Evolutionary conservation across 371 early-diverging fungal species (phyloP).

Genomic region (Lichtheimia ornata): DNA sequence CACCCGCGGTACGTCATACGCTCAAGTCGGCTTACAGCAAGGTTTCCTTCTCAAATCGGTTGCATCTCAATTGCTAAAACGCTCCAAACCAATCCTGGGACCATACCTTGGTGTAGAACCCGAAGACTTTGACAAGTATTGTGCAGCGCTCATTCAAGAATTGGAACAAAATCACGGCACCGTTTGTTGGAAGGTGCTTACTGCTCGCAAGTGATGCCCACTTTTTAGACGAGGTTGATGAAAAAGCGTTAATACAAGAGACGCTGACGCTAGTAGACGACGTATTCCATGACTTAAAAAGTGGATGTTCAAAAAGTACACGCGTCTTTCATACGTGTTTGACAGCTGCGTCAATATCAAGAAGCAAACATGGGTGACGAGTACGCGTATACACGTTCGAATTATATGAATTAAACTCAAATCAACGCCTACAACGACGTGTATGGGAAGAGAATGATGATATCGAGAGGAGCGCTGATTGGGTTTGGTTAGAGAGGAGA

Average conservation of each 20-base stretch:
- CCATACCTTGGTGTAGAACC: conserved; percentile 17
- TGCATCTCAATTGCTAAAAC: conserved; percentile 30
- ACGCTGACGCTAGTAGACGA: too few species aligned
- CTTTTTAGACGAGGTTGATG: too few species aligned
- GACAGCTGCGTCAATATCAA: not conserved
- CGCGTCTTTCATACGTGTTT: not conserved
- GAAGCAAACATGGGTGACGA: too few species aligned
- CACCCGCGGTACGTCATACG: too few species aligned
- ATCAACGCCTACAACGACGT: too few species aligned
- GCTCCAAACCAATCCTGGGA: conserved; percentile 40
- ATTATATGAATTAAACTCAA: too few species aligned
- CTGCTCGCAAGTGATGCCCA: conserved; percentile 15
- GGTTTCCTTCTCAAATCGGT: conserved; percentile 46
- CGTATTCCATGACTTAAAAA: not conserved
- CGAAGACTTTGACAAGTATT: conserved; percentile 22
- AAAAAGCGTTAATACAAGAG: too few species aligned
- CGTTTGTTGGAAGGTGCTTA: conserved; percentile 23
- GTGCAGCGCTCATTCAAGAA: conserved; percentile 25
- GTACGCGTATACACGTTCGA: too few species aligned
- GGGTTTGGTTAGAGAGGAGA: too few species aligned
- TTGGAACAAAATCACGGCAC: conserved; percentile 25
- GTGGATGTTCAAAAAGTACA: not conserved
- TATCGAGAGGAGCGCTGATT: too few species aligned
- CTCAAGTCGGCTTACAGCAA: conserved; percentile 32
- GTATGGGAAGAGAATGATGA: too few species aligned